phyloP scores from a whole-genome alignment of 1,139 yeast species.

The Yamadazyma atmosphaerica region DNA sequence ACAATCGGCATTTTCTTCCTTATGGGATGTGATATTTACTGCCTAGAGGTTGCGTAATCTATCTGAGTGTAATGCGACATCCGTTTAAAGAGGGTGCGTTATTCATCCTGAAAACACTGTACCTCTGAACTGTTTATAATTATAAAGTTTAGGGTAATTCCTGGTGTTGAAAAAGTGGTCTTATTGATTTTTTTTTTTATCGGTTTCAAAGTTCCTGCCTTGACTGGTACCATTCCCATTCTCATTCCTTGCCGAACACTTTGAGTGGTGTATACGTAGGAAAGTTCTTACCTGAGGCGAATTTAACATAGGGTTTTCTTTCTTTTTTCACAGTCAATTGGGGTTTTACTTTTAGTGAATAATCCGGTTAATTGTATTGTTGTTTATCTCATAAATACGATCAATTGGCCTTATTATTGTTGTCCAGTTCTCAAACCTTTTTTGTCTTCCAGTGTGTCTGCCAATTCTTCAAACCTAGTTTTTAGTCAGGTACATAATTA shows the following conservation, averaged over 20 bases:
- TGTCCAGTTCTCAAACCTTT: not conserved
- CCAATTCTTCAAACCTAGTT: not conserved
- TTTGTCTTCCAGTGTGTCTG: not conserved
- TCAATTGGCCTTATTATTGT: not conserved
- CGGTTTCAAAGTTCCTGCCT: not conserved
- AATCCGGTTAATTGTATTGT: slow-evolving; percentile 1
- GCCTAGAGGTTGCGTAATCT: too few species aligned
- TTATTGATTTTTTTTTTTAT: slow-evolving; percentile 3
- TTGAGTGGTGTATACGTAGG: not conserved
- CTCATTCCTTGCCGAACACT: not conserved
- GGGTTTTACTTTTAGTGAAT: not conserved
- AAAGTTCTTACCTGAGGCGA: slow-evolving; percentile 2
- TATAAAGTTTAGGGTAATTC: slow-evolving; percentile 13
- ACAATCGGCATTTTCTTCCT: too few species aligned
- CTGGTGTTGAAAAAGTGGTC: slow-evolving; percentile 4
- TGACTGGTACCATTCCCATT: not conserved
- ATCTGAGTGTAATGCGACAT: too few species aligned
- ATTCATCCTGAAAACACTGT: too few species aligned
- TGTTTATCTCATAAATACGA: slow-evolving; percentile 3
- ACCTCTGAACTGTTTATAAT: slow-evolving; percentile 10
- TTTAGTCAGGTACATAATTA: slow-evolving; percentile 3
- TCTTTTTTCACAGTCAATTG: not conserved
- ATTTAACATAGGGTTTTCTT: not conserved
- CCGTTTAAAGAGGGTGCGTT: too few species aligned
- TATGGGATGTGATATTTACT: too few species aligned